Evolutionary conservation across 345 rosid genomes (phyloP).

Genomic region (Eucalyptus victrix): DNA sequence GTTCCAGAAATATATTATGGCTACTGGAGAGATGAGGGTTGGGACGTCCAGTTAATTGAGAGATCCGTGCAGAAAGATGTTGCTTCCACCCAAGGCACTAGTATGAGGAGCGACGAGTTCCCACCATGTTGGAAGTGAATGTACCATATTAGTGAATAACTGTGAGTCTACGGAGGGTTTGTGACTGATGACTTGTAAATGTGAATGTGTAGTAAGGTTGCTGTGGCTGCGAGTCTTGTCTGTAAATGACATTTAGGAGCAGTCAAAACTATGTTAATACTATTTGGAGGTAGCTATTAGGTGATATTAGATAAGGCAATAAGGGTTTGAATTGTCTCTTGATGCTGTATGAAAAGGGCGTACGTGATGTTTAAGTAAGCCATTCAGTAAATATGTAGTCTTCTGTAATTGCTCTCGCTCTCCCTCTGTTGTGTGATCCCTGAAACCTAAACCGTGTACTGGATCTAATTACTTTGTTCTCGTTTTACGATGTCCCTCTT

Average conservation of each 20-base stretch:
- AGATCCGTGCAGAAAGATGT: background rate
- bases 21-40: conserved; percentile 15
- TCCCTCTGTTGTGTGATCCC: background rate
- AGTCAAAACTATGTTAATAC: background rate
- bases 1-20: conserved; percentile 15
- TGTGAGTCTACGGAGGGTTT: background rate
- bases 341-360: background rate
- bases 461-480: background rate
- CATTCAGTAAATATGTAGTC: background rate
- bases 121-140: conserved; percentile 7
- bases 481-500: background rate
- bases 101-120: background rate
- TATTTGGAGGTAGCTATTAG: background rate
- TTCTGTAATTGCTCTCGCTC: background rate
- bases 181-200: background rate
- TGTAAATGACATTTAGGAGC: background rate
- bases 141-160: background rate
- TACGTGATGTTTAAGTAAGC: background rate
- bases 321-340: background rate
- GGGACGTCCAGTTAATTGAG: conserved; percentile 13
- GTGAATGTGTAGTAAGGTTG: background rate
- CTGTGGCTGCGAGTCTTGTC: background rate
- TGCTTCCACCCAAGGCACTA: background rate
- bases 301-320: background rate
- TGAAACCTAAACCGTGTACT: background rate